phyloP scores from a whole-genome alignment of 345 rosid species.

The Balakata baccata region DNA sequence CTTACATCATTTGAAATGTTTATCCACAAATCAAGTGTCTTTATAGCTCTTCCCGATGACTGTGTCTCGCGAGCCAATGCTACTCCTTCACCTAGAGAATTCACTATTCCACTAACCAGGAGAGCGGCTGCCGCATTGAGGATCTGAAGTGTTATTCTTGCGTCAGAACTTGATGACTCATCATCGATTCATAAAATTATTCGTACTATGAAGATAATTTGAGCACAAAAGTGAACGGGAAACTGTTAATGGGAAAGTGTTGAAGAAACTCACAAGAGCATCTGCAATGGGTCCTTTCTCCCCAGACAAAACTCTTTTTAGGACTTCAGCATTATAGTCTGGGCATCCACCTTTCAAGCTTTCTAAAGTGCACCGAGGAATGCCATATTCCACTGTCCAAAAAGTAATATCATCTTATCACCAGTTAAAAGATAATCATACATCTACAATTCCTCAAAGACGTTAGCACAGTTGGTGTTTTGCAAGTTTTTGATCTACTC shows the following conservation, averaged over 20 bases:
- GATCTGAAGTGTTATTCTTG: slow-evolving; percentile 43
- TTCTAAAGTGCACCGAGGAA: slow-evolving; percentile 80
- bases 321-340: slow-evolving; percentile 62
- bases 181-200: background rate
- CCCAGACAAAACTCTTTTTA: slow-evolving; percentile 74
- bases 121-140: slow-evolving; percentile 96
- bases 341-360: slow-evolving; percentile 80
- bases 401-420: slow-evolving; percentile 3
- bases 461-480: background rate
- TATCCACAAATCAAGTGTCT: slow-evolving; percentile 71
- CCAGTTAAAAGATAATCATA: slow-evolving; percentile 3
- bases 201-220: background rate
- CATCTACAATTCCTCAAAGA: background rate
- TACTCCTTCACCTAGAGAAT: slow-evolving; percentile 68
- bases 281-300: slow-evolving; percentile 78
- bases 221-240: background rate
- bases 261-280: slow-evolving; percentile 55
- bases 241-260: background rate
- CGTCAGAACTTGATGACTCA: slow-evolving; percentile 7
- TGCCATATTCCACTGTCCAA: slow-evolving; percentile 76
- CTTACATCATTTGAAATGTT: slow-evolving; percentile 48
- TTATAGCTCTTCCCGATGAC: slow-evolving; percentile 65
- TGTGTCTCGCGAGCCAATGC: slow-evolving; percentile 71
- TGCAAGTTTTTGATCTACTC: background rate
- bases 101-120: slow-evolving; percentile 52